Evolutionary conservation across 345 rosid species (phyloP).

Genomic region (Linum tenue): DNA sequence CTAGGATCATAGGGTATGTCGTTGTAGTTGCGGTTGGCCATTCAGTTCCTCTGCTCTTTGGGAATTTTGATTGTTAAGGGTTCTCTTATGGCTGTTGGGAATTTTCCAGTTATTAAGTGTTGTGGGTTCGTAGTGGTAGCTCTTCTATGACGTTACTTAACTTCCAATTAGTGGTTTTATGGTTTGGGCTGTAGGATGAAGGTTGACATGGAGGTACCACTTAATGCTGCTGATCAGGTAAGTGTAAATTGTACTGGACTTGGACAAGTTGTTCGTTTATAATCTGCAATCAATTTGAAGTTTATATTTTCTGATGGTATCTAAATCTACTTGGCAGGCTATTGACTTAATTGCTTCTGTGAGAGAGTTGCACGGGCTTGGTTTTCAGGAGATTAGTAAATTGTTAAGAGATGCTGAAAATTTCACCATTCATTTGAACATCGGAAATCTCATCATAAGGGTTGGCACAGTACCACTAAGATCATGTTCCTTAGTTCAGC

Average conservation of each 20-base stretch:
- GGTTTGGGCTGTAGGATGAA: not conserved
- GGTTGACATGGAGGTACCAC: not conserved
- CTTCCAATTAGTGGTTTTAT: too few species aligned
- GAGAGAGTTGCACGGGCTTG: conserved; percentile 56
- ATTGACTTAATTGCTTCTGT: conserved; percentile 60
- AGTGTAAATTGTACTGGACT: not conserved
- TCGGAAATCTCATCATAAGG: conserved; percentile 40
- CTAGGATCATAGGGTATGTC: too few species aligned
- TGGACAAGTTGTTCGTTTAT: not conserved
- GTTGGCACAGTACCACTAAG: conserved; percentile 22
- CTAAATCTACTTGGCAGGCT: conserved; percentile 8
- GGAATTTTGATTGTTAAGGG: too few species aligned
- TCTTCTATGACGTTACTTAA: too few species aligned
- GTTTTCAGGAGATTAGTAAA: conserved; percentile 58
- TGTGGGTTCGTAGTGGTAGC: too few species aligned
- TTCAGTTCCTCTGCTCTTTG: too few species aligned
- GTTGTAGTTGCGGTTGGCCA: too few species aligned
- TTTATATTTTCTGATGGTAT: not conserved
- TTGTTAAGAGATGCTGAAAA: conserved; percentile 60
- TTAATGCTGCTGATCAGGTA: not conserved
- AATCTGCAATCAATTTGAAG: not conserved
- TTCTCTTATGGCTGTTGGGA: too few species aligned
- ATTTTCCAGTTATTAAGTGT: too few species aligned
- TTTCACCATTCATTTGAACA: conserved; percentile 32
- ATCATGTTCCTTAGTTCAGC: not conserved